Evolutionary conservation across 2,329 filamentous ascomycete genomes (phyloP).

Genomic region (Cladosporium sp.): DNA sequence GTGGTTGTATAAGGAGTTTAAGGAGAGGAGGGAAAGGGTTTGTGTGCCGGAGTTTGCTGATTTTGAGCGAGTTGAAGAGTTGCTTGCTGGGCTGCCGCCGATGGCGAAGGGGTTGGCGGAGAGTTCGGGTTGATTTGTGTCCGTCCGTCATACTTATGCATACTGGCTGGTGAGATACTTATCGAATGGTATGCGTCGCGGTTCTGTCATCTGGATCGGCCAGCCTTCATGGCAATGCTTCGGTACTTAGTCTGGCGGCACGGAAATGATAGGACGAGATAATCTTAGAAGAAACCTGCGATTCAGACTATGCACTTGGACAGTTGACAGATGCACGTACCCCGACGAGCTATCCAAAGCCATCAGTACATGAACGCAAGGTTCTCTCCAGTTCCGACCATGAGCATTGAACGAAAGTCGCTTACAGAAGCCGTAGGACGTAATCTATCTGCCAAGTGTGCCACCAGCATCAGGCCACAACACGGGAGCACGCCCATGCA

Average conservation of each 20-base stretch:
- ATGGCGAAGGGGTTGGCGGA: neutral
- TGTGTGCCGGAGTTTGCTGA: neutral
- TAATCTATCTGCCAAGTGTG: too few relatives aligned
- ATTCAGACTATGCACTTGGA: neutral
- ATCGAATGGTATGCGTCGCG: neutral
- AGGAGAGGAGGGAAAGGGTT: conserved; percentile 25
- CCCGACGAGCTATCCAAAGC: neutral
- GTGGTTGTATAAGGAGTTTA: conserved; percentile 35
- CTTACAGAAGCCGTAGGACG: too few relatives aligned
- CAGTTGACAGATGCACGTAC: neutral
- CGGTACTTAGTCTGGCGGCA: neutral
- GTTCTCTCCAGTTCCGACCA: neutral
- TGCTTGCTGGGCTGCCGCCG: neutral
- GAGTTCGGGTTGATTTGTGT: neutral
- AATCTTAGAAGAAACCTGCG: neutral
- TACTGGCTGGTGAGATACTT: neutral
- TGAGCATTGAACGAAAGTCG: too few relatives aligned
- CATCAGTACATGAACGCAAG: neutral
- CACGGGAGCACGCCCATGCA: neutral
- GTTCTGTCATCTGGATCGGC: neutral
- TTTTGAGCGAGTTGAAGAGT: neutral
- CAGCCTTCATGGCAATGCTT: too few relatives aligned
- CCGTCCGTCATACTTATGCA: neutral
- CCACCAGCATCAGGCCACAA: neutral
- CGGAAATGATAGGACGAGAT: neutral